Conservation (phyloP, 2,329 filamentous ascomycete species). For the Aspergillus flavus region DNA sequence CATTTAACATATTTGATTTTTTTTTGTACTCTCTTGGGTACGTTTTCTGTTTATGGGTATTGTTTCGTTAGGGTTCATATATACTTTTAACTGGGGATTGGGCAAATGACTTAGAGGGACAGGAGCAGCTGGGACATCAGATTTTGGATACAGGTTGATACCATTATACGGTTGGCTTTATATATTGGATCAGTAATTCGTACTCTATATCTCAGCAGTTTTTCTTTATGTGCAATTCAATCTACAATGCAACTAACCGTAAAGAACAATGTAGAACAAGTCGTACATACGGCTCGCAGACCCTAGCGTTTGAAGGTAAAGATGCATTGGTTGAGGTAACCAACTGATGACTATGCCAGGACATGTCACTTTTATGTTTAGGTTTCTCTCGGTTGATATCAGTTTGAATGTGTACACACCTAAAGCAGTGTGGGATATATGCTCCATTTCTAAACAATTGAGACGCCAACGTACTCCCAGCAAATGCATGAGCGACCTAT, state of each 20-base stretch:
- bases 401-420: neutral
- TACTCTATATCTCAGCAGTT: neutral
- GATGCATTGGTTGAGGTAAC: neutral
- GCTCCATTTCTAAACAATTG: constrained; percentile 18
- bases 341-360: neutral
- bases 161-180: neutral
- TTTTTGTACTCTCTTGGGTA: neutral
- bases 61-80: constrained; percentile 2
- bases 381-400: neutral
- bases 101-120: neutral
- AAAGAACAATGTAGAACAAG: neutral
- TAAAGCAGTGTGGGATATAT: neutral
- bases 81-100: neutral
- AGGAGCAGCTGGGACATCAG: neutral
- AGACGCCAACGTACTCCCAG: constrained; percentile 43
- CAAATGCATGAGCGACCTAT: constrained; percentile 31
- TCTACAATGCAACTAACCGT: neutral
- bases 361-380: neutral
- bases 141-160: neutral
- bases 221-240: too few relatives aligned
- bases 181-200: neutral
- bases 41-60: neutral
- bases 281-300: neutral
- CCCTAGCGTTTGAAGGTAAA: neutral
- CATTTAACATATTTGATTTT: constrained; percentile 3